phyloP scores from a whole-genome alignment of 2,329 filamentous ascomycete genomes.

The Teratosphaeriaceae sp. region DNA sequence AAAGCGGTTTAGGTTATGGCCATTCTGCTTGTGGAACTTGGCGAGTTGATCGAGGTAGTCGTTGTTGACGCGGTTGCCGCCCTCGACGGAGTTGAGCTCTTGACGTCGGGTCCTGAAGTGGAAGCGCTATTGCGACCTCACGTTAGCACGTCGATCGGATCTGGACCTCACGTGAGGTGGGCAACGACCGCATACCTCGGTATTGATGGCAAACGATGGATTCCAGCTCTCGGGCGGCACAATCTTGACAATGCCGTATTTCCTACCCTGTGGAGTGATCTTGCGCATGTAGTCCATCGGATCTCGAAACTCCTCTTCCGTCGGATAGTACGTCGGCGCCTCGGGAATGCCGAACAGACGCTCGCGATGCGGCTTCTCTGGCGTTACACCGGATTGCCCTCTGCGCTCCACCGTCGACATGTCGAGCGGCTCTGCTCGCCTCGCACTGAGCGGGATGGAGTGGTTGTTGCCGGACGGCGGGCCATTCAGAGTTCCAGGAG shows the following conservation, averaged over 20 bases:
- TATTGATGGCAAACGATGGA: slow-evolving; percentile 91
- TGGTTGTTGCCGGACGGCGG: slow-evolving; percentile 34
- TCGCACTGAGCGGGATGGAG: slow-evolving; percentile 55
- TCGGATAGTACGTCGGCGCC: slow-evolving; percentile 84
- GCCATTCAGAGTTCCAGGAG: slow-evolving; percentile 27
- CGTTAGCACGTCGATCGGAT: slow-evolving; percentile 11
- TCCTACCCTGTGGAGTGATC: slow-evolving; percentile 75
- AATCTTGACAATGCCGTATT: slow-evolving; percentile 92
- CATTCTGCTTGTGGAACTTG: slow-evolving; percentile 96
- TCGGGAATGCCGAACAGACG: slow-evolving; percentile 81
- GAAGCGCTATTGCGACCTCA: slow-evolving; percentile 61
- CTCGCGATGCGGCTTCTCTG: slow-evolving; percentile 68
- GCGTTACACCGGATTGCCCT: slow-evolving; percentile 69
- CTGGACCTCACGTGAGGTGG: neutral
- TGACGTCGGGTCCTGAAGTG: slow-evolving; percentile 96
- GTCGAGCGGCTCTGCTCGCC: slow-evolving; percentile 65
- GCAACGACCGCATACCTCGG: slow-evolving; percentile 63
- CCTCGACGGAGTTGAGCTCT: slow-evolving; percentile 96
- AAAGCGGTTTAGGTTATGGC: slow-evolving; percentile 85
- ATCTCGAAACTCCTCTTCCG: slow-evolving; percentile 89
- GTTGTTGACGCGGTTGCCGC: slow-evolving; percentile 90
- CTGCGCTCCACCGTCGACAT: slow-evolving; percentile 85
- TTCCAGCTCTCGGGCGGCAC: slow-evolving; percentile 93
- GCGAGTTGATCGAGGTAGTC: slow-evolving; percentile 92
- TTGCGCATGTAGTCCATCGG: slow-evolving; percentile 91